phyloP scores from a whole-genome alignment of 2,329 filamentous ascomycete species.

The Talaromyces sp. region DNA sequence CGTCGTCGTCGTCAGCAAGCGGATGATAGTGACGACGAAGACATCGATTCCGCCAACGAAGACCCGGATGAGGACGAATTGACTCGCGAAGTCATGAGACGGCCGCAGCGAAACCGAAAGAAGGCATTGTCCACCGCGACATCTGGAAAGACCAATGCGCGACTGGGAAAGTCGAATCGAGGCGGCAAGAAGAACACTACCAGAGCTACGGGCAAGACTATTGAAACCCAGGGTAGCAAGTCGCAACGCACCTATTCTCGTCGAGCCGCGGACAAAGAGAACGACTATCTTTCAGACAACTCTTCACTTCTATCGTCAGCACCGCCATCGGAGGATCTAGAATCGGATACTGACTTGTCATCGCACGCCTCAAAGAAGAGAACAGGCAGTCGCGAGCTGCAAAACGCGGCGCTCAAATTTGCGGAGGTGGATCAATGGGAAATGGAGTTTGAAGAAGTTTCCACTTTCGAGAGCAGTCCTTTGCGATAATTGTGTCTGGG shows the following conservation, averaged over 20 bases:
- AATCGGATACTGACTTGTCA: constrained; percentile 23
- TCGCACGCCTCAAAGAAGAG: constrained; percentile 18
- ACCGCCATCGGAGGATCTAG: constrained; percentile 28
- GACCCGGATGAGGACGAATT: constrained; percentile 38
- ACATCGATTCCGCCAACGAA: constrained; percentile 26
- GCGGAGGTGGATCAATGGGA: constrained; percentile 42
- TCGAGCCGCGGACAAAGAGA: constrained; percentile 30
- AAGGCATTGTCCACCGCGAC: constrained; percentile 23
- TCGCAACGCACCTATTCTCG: constrained; percentile 20
- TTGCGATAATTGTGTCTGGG: constrained; percentile 6
- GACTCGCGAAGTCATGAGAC: constrained; percentile 21
- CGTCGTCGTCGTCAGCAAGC: constrained; percentile 25
- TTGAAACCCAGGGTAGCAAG: not conserved
- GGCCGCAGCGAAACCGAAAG: constrained; percentile 21
- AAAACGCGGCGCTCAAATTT: constrained; percentile 37
- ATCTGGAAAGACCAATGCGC: constrained; percentile 22
- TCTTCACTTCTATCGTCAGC: constrained; percentile 36
- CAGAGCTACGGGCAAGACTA: not conserved
- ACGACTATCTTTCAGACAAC: constrained; percentile 26
- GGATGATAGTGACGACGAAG: constrained; percentile 24
- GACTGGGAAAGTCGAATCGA: constrained; percentile 21
- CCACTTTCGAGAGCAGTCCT: constrained; percentile 13
- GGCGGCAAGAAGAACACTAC: constrained; percentile 21
- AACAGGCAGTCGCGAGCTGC: constrained; percentile 37
- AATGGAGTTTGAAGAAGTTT: constrained; percentile 44